Conservation (phyloP, 805 yeast genomes). For the Dipodascopsis tothii region DNA sequence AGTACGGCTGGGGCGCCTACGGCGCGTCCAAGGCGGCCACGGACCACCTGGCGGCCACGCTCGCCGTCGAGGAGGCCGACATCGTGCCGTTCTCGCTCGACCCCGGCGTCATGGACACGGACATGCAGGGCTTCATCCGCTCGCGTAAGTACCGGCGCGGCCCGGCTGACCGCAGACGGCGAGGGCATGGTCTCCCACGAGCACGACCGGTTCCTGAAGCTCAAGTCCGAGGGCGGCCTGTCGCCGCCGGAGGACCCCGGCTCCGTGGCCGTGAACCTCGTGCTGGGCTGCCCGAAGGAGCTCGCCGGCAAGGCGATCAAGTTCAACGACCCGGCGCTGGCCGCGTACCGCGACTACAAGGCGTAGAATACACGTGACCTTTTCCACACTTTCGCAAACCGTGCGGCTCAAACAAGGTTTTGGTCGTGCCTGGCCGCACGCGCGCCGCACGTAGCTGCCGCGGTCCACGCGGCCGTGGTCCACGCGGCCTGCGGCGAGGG, state of each 20-base stretch:
- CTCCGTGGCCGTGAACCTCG: constrained; percentile 56
- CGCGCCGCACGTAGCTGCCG: no score
- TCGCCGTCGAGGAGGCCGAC: constrained; percentile 60
- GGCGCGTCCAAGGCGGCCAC: constrained; percentile 89
- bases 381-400: no score
- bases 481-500: no score
- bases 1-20: constrained; percentile 82
- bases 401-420: no score
- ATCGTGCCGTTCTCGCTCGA: constrained; percentile 67
- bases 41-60: constrained; percentile 61
- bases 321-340: constrained; percentile 14
- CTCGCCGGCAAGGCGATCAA: constrained; percentile 65
- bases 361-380: no score
- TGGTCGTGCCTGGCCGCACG: no score
- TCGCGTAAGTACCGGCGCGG: not conserved
- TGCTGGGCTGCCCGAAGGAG: constrained; percentile 49
- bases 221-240: constrained; percentile 52
- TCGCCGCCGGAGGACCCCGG: constrained; percentile 70
- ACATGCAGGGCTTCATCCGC: constrained; percentile 53
- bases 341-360: constrained; percentile 4
- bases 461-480: no score
- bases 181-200: constrained; percentile 53
- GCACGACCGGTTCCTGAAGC: constrained; percentile 53
- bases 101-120: constrained; percentile 91
- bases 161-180: constrained; percentile 33